Evolutionary conservation across 345 rosid species (phyloP).

Genomic region (Populus alba): DNA sequence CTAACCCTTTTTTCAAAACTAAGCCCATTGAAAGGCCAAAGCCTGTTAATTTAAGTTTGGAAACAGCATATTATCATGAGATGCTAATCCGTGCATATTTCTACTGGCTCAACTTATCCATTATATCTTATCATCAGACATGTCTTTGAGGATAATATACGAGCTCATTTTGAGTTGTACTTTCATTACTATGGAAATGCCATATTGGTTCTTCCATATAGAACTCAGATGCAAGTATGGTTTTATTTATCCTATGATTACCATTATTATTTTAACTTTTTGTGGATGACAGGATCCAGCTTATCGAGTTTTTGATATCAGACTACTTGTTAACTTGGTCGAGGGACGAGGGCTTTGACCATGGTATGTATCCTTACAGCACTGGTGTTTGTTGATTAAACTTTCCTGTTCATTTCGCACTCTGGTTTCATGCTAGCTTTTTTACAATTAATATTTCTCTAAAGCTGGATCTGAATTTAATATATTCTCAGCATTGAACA

Average conservation of each 20-base stretch:
- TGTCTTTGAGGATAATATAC: background rate
- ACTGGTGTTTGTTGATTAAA: background rate
- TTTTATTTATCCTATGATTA: background rate
- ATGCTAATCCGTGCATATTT: background rate
- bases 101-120: background rate
- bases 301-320: slow-evolving; percentile 65
- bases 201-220: background rate
- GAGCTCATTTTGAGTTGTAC: background rate
- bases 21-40: background rate
- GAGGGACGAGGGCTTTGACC: slow-evolving; percentile 44
- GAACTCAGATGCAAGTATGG: background rate
- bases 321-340: slow-evolving; percentile 69
- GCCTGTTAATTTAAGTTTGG: background rate
- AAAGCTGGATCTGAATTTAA: background rate
- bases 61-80: background rate
- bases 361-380: slow-evolving; percentile 33
- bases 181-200: background rate
- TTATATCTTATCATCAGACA: background rate
- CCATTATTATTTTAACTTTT: background rate
- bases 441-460: background rate
- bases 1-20: background rate
- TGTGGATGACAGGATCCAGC: slow-evolving; percentile 69
- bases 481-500: background rate
- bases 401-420: background rate
- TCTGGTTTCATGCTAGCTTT: background rate